A percentile compares a stretch with the other conserved stretches of the same genome.
Evolutionary conservation across 148 eudicot species (phyloP).

Genomic region (Agrostemma githago): DNA sequence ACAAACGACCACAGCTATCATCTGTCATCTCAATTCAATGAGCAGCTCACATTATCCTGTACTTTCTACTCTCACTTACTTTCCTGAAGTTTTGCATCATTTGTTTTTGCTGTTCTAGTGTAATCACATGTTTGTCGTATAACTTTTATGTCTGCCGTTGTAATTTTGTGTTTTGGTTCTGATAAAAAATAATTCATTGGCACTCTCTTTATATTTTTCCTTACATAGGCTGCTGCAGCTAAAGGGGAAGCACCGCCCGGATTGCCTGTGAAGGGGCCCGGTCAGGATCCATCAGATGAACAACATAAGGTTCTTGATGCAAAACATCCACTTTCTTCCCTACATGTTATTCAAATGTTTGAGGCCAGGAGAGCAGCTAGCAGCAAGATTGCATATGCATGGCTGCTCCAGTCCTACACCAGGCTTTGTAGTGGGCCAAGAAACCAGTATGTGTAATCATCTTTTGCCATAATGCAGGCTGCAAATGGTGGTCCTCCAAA

Average conservation of each 20-base stretch:
- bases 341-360: neutral
- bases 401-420: neutral
- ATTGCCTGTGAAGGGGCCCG: slow-evolving; percentile 90
- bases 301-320: slow-evolving; percentile 54
- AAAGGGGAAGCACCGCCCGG: slow-evolving; percentile 99
- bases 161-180: neutral
- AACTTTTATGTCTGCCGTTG: neutral
- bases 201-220: neutral
- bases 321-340: neutral
- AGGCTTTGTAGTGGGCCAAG: neutral
- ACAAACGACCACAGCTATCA: neutral
- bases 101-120: neutral
- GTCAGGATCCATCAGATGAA: slow-evolving; percentile 86
- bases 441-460: neutral
- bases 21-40: neutral
- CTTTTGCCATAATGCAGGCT: slow-evolving; percentile 42
- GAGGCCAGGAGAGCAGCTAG: neutral
- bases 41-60: neutral
- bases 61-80: neutral
- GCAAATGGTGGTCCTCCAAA: slow-evolving; percentile 64
- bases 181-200: neutral
- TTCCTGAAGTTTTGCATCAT: neutral
- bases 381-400: neutral
- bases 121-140: neutral
- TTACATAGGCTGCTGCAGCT: slow-evolving; percentile 85